phyloP scores from a whole-genome alignment of 108 stramenopile genomes.

The Stephanodiscus triporus region DNA sequence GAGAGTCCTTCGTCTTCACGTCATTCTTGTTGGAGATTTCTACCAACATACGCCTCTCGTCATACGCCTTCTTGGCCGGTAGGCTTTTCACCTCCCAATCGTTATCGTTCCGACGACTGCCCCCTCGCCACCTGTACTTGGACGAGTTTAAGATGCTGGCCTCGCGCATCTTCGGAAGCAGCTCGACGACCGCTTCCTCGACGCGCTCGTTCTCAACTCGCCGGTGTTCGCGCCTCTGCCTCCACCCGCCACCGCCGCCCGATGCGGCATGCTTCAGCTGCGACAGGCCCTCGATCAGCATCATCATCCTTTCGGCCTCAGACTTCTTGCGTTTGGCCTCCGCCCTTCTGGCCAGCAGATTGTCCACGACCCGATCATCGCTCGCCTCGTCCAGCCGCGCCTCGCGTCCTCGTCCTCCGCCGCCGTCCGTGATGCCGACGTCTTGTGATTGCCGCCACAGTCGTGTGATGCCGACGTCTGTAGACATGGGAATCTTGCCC shows the following conservation, averaged over 20 bases:
- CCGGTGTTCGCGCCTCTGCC: background rate
- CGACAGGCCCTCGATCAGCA: background rate
- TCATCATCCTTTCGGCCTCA: background rate
- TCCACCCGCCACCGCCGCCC: background rate
- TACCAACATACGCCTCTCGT: conserved; percentile 12
- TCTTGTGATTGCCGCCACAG: background rate
- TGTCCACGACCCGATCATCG: background rate
- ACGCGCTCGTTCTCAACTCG: no score
- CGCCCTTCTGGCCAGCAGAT: no score
- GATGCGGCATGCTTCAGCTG: background rate
- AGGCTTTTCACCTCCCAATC: background rate
- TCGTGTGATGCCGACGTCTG: no score
- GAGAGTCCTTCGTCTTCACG: conserved; percentile 9
- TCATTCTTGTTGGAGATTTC: conserved; percentile 14
- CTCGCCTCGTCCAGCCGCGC: background rate
- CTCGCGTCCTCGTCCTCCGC: background rate
- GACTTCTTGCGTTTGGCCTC: no score
- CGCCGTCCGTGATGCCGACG: background rate
- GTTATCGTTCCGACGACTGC: background rate
- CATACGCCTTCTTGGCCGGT: background rate
- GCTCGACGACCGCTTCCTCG: no score
- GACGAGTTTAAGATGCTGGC: background rate
- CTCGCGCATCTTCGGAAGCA: background rate
- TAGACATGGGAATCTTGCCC: background rate
- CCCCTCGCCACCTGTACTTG: background rate